Percentiles rank a stretch among this genome's conserved stretches.
These are phyloP conservation scores for Malassezia nana DNA, from an alignment of 1,284 basidiomycete species.

Conservation along the genomic window DNA sequence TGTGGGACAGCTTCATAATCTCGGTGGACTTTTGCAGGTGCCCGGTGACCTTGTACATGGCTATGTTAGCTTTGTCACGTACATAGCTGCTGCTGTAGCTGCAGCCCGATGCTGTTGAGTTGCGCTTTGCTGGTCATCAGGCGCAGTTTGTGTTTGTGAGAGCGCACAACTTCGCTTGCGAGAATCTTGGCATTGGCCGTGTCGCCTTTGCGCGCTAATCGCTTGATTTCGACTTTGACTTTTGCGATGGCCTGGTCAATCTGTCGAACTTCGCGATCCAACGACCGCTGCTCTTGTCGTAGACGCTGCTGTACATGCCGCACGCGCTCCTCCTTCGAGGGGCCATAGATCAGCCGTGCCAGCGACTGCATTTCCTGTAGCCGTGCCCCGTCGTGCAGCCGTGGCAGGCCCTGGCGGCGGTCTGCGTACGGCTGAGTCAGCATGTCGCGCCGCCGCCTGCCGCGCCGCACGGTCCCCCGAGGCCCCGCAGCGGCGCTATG, in stretches of 20 bases:
- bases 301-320: slow-evolving; percentile 39
- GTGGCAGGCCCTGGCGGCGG: background rate
- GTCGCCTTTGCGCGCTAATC: slow-evolving; percentile 81
- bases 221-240: slow-evolving; percentile 72
- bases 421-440: background rate
- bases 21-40: slow-evolving; percentile 93
- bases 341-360: slow-evolving; percentile 84
- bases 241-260: slow-evolving; percentile 74
- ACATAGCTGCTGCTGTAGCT: slow-evolving; percentile 89
- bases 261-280: slow-evolving; percentile 52
- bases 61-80: slow-evolving; percentile 53
- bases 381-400: background rate
- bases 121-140: slow-evolving; percentile 85
- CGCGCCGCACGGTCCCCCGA: background rate
- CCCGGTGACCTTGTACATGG: slow-evolving; percentile 94
- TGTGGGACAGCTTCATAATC: slow-evolving; percentile 95
- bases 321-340: slow-evolving; percentile 62
- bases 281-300: slow-evolving; percentile 35
- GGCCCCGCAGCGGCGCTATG: background rate
- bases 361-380: slow-evolving; percentile 65
- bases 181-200: slow-evolving; percentile 82
- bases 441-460: background rate
- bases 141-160: slow-evolving; percentile 85
- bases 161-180: slow-evolving; percentile 85
- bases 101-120: slow-evolving; percentile 79